Conservation (phyloP, 352 stramenopile genomes). For the Phytopythium sindhum region DNA sequence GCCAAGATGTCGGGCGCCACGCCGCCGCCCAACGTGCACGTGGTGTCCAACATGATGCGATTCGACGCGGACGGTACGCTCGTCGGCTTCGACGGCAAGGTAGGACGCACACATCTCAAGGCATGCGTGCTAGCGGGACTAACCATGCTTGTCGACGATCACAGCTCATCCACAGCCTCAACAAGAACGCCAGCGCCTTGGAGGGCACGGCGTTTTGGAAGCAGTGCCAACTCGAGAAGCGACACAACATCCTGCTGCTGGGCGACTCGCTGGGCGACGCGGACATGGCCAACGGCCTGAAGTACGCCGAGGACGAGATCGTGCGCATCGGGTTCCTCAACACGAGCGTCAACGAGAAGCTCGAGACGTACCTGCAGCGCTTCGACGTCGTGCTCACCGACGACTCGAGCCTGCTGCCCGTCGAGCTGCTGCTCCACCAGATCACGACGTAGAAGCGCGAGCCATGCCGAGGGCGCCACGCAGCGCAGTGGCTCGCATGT, state of each 20-base stretch:
- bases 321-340: conserved; percentile 73
- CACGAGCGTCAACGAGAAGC: conserved; percentile 42
- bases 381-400: conserved; percentile 82
- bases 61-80: conserved; percentile 49
- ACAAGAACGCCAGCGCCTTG: conserved; percentile 75
- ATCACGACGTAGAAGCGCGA: conserved; percentile 17
- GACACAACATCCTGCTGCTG: conserved; percentile 70
- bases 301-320: conserved; percentile 58
- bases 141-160: not conserved
- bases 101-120: conserved; percentile 8
- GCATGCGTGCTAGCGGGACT: not conserved
- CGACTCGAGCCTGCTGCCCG: conserved; percentile 56
- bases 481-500: not conserved
- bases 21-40: conserved; percentile 59
- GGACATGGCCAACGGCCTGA: conserved; percentile 64
- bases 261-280: conserved; percentile 69
- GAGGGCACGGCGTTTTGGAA: conserved; percentile 65
- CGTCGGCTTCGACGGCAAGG: conserved; percentile 49
- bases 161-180: conserved; percentile 75
- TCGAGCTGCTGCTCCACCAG: conserved; percentile 61
- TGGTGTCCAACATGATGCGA: conserved; percentile 81
- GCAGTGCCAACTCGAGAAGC: conserved; percentile 65
- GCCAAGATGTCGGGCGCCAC: conserved; percentile 24
- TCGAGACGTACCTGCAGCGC: conserved; percentile 54
- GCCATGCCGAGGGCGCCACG: not conserved